Evolutionary conservation across 768 basidiomycete genomes (phyloP), one percentile per base, ranked within the genome.

Genomic region (Phlegmacium glaucopus): DNA sequence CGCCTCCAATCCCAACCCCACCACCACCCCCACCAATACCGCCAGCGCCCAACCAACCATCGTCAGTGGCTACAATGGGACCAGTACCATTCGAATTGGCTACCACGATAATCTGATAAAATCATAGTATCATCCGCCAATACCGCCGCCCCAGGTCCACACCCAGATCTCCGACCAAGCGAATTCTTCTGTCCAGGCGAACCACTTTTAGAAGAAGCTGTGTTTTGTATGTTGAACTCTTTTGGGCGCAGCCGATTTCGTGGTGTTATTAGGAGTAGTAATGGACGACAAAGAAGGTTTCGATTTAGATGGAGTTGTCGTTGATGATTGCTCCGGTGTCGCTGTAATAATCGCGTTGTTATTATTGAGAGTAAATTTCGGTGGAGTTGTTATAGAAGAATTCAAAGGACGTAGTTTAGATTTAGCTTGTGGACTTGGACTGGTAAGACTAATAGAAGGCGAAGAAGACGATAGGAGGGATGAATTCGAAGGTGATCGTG

Each of bases 31-130:
- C n/a, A n/a, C n/a, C n/a, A n/a, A n/a, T n/a, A n/a, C n/a, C n/a
- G n/a, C n/a, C 22, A 22, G 3, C 22, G 5, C 22, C 22, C 22
- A 22, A 5, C 22, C 22, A 46, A 1, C 58, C 66, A 49, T 62
- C 64, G 32, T 63, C 61, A 3, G 61, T 61, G 4, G 62, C 54
- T 8, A 62, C 61, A 1, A 61, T 61, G 13, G 60, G 63, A 16
- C 59, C 55, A 16, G 59, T 57, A 8, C 61, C 64, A 7, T 55
- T 66, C 22, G 22, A 22, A 22, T 22, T 22, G 22, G 2, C 22
- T 22, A 5, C 22, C 22, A 2, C 22, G 22, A 22, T 49, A 48
- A n/a, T 53, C 45, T 28, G 42, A 50, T 12, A 59, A 42, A 2
- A 52, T 48, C 38, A 51, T 36, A 11, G 53, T 51, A 18, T 50